Base-by-base conservation (phyloP, 2,329 filamentous ascomycete genomes). In the Canariomyces notabilis region DNA sequence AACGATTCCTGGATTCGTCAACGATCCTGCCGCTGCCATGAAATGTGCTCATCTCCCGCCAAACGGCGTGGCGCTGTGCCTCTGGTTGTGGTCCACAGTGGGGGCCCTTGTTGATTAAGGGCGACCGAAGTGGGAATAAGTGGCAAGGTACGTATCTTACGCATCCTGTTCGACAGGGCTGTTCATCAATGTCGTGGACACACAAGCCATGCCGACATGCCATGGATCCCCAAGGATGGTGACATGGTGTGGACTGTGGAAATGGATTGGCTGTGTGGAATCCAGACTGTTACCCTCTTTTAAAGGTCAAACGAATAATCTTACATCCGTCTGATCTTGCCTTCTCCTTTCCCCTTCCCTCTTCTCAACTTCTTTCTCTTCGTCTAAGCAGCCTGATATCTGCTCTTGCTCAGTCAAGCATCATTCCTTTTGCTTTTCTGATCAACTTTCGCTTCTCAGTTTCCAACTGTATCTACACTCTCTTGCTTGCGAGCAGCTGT, bases 401-500 rank as follows among this genome's bases (percentile, higher is more conserved):
- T 46, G 48, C 40, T 54, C 48, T 50, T 44, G 44, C 33, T 41
- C 46, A 46, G 49, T 49, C 57, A 56, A 52, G 54, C 56, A 57
- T 53, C 57, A 59, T 54, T 61, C 54, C 52, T 57, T 59, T 44
- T 58, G 57, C 57, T 60, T 59, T 56, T 50, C 56, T 53, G 49
- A 42, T 19, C 51, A 52, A 50, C 46, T 36, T 53, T 58, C 51
- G 33, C 44, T 59, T 57, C 55, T 49, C 34, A 50, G 37, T 49
- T 56, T 54, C 50, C 55, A 54, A 55, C 53, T 59, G 46, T 55
- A 52, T 52, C 48, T 58, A 56, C 56, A 50, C 51, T 61, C 59
- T 59, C 51, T 63, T 57, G 47, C 29, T 49, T 48, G 44, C 49
- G 48, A 57, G 59, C 61, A 60, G 57, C 58, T 60, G 58, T 60